phyloP scores from a whole-genome alignment of 129 eudicot genomes.

The Scalesia atractyloides region DNA sequence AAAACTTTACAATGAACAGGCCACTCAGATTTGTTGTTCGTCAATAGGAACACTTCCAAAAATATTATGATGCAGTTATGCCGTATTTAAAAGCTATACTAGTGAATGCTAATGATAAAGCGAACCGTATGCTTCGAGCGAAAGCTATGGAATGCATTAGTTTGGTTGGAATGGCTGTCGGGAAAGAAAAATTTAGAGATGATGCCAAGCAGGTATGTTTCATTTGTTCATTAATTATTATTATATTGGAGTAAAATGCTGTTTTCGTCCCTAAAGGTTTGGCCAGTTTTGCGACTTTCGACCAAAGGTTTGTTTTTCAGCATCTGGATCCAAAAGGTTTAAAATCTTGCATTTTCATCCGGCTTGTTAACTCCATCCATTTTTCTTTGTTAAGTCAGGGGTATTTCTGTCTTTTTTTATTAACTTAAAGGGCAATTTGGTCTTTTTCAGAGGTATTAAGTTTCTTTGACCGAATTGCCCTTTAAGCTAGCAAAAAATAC shows the following conservation, averaged over 20 bases:
- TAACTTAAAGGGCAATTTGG: no score
- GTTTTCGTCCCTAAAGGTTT: no score
- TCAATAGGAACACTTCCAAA: slow-evolving; percentile 86
- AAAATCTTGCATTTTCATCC: no score
- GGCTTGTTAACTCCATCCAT: no score
- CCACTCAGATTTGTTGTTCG: slow-evolving; percentile 13
- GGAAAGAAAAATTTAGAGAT: slow-evolving; percentile 83
- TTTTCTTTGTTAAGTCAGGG: no score
- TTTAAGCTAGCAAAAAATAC: no score
- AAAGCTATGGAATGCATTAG: slow-evolving; percentile 98
- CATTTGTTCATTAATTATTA: not conserved
- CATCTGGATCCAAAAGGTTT: no score
- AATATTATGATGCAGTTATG: slow-evolving; percentile 89
- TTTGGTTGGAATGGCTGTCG: slow-evolving; percentile 96
- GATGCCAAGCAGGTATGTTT: slow-evolving; percentile 79
- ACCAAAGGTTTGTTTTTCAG: no score
- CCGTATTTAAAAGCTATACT: slow-evolving; percentile 83
- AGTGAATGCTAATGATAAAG: slow-evolving; percentile 78
- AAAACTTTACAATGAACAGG: not conserved
- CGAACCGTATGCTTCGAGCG: slow-evolving; percentile 95
- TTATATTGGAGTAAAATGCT: not conserved
- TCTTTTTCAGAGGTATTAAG: no score
- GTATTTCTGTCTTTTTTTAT: no score
- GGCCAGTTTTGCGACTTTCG: no score
- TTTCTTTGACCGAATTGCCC: no score